Evolutionary conservation across 257 asterid species (phyloP).

Genomic region (Sherardia arvensis): DNA sequence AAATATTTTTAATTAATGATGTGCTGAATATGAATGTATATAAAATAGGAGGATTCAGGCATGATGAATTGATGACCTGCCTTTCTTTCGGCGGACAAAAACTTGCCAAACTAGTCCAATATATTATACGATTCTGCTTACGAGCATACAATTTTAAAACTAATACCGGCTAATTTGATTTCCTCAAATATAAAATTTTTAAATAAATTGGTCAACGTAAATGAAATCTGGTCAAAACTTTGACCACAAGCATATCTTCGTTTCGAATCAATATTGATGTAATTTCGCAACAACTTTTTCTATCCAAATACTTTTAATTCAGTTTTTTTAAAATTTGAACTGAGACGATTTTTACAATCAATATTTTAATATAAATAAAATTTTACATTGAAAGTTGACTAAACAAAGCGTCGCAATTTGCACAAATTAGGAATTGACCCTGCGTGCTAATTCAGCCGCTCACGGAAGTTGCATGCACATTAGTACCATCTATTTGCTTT

Average conservation of each 20-base stretch:
- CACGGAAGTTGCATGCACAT: neutral
- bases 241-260: no score
- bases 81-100: neutral
- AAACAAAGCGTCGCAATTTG: no score
- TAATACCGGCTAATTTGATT: no score
- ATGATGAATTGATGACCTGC: neutral
- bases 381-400: neutral
- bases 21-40: neutral
- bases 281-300: no score
- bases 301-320: no score
- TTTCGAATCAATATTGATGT: no score
- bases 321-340: no score
- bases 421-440: neutral
- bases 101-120: neutral
- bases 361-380: no score
- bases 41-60: neutral
- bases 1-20: neutral
- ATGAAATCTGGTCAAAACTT: neutral
- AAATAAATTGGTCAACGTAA: neutral
- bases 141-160: neutral
- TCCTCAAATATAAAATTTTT: no score
- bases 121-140: neutral
- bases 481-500: no score
- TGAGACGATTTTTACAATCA: no score
- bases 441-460: neutral